Conservation (phyloP, 2,329 filamentous ascomycete species). For the Coniochaeta sp. region DNA sequence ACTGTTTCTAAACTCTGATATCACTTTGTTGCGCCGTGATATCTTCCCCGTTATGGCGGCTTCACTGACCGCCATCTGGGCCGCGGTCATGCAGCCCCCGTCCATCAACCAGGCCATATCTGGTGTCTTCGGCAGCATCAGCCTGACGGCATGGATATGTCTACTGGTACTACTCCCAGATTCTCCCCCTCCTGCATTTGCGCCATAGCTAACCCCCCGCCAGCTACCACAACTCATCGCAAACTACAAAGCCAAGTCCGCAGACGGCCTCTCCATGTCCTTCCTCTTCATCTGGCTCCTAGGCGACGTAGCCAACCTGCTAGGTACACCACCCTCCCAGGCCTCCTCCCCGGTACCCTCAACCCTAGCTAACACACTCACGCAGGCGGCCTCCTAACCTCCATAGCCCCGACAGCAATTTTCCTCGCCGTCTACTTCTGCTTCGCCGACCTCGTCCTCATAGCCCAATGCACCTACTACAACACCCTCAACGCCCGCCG, state of each 20-base stretch:
- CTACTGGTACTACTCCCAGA: constrained; percentile 61
- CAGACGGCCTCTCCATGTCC: constrained; percentile 82
- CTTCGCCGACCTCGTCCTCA: constrained; percentile 78
- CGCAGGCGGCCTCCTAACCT: constrained; percentile 76
- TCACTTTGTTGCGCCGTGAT: neutral
- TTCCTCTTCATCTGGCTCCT: constrained; percentile 90
- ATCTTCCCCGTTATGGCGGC: neutral
- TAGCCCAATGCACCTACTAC: constrained; percentile 86
- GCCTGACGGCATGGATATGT: constrained; percentile 92
- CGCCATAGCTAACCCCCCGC: constrained; percentile 8
- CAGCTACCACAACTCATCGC: constrained; percentile 86
- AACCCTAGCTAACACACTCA: constrained; percentile 2
- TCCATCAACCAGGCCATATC: constrained; percentile 62
- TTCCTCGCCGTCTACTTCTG: constrained; percentile 90
- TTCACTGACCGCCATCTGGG: neutral
- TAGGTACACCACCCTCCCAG: constrained; percentile 35
- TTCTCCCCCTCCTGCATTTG: no score
- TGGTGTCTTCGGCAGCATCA: constrained; percentile 87
- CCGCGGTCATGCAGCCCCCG: constrained; percentile 10
- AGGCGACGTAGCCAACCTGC: constrained; percentile 71
- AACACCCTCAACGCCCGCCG: constrained; percentile 61
- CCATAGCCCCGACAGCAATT: constrained; percentile 82
- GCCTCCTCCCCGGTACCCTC: constrained; percentile 6
- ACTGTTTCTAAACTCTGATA: neutral
- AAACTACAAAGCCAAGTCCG: constrained; percentile 84